Conservation (phyloP, 2,329 filamentous ascomycete species). For the Diaporthe longicolla region DNA sequence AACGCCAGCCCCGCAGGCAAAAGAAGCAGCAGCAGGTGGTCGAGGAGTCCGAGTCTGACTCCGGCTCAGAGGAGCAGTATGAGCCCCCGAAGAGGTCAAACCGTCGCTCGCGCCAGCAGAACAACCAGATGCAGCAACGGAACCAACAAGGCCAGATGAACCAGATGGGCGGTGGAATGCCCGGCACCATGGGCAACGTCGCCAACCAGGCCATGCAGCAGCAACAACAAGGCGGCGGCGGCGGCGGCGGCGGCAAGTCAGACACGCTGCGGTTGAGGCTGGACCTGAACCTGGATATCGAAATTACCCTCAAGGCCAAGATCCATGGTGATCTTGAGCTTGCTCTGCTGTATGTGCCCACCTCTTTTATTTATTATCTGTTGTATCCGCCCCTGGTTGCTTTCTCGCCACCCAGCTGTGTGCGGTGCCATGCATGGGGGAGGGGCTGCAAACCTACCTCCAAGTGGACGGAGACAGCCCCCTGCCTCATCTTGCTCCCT, state of each 20-base stretch:
- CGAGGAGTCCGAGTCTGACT: conserved; percentile 54
- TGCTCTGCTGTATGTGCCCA: conserved; percentile 71
- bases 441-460: conserved; percentile 15
- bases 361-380: conserved; percentile 30
- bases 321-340: conserved; percentile 88
- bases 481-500: neutral
- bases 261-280: conserved; percentile 81
- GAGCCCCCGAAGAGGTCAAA: conserved; percentile 47
- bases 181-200: conserved; percentile 58
- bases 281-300: conserved; percentile 86
- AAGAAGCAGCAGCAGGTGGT: conserved; percentile 49
- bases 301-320: conserved; percentile 87
- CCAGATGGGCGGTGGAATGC: conserved; percentile 55
- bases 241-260: conserved; percentile 60
- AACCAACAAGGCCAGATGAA: conserved; percentile 54
- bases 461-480: conserved; percentile 26
- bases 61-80: conserved; percentile 49
- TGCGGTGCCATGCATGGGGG: conserved; percentile 23
- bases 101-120: conserved; percentile 46
- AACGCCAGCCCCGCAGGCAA: conserved; percentile 50
- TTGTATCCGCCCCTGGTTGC: conserved; percentile 18
- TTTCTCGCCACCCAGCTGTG: conserved; percentile 29
- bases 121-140: conserved; percentile 50
- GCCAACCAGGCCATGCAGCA: conserved; percentile 56
- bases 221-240: conserved; percentile 40